These are phyloP conservation scores for Vickermania spadyakhi DNA, from an alignment of 208 protist species.

Conservation along the genomic window DNA sequence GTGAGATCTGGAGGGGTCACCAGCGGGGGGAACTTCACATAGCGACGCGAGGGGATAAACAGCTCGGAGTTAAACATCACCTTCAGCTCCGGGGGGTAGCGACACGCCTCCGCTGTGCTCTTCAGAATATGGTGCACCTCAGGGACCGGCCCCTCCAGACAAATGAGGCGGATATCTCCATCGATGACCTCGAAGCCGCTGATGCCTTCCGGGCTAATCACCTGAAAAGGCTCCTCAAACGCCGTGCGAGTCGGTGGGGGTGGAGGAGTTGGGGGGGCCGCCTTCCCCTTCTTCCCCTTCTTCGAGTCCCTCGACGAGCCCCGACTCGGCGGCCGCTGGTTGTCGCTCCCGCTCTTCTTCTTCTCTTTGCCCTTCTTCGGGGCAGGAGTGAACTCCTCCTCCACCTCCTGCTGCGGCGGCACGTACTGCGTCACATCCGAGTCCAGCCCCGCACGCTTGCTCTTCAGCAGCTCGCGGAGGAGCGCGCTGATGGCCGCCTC, in stretches of 20 bases:
- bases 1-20: constrained; percentile 34
- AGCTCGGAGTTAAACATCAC: constrained; percentile 76
- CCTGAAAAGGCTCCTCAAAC: constrained; percentile 32
- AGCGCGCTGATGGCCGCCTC: constrained; percentile 27
- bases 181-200: constrained; percentile 86
- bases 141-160: constrained; percentile 60
- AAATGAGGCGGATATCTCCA: constrained; percentile 51
- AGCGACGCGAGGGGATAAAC: constrained; percentile 55
- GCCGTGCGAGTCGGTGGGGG: constrained; percentile 15
- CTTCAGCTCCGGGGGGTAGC: constrained; percentile 11
- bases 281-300: constrained; percentile 11
- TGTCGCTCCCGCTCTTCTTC: background rate
- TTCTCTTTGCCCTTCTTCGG: constrained; percentile 14
- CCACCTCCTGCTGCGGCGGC: constrained; percentile 7
- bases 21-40: constrained; percentile 62
- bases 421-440: constrained; percentile 12
- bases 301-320: constrained; percentile 8
- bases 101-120: constrained; percentile 8
- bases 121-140: constrained; percentile 62
- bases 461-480: constrained; percentile 18
- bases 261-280: constrained; percentile 6
- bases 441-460: constrained; percentile 5
- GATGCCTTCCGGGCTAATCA: constrained; percentile 65
- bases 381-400: background rate
- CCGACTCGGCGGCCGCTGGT: background rate